Conservation (phyloP, 176 grass and related monocot genomes). For the Aegilops longissima region DNA sequence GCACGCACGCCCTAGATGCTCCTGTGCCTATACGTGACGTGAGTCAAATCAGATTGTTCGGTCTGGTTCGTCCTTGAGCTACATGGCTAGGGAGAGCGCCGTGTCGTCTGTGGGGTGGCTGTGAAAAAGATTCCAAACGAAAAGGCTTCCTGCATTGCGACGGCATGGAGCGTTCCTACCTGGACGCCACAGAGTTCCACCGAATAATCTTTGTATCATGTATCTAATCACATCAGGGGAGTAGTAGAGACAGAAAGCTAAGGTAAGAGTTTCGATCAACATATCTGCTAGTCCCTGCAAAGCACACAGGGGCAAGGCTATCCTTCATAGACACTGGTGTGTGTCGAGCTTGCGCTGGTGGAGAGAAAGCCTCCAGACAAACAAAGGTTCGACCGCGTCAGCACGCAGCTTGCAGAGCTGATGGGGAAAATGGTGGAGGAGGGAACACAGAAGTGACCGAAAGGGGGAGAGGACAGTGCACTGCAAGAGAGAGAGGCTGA, state of each 20-base stretch:
- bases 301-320: too few relatives aligned
- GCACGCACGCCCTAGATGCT: too few relatives aligned
- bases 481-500: too few relatives aligned
- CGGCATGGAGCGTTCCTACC: background rate
- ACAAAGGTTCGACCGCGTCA: background rate
- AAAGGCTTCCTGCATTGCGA: background rate
- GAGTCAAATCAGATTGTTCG: too few relatives aligned
- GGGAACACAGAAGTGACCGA: too few relatives aligned
- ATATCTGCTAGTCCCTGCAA: background rate
- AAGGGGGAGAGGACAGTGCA: background rate
- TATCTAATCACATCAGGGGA: background rate
- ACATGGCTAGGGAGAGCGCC: too few relatives aligned
- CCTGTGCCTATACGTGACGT: too few relatives aligned
- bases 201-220: background rate
- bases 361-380: background rate
- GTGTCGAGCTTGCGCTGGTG: background rate
- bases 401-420: too few relatives aligned
- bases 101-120: too few relatives aligned
- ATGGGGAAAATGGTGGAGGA: too few relatives aligned
- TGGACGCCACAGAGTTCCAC: background rate
- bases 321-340: background rate
- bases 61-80: too few relatives aligned
- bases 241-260: background rate
- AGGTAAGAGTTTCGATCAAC: background rate
- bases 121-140: too few relatives aligned